Evolutionary conservation across 495 filamentous ascomycete genomes (phyloP).

Genomic region (Penicillium manginii): DNA sequence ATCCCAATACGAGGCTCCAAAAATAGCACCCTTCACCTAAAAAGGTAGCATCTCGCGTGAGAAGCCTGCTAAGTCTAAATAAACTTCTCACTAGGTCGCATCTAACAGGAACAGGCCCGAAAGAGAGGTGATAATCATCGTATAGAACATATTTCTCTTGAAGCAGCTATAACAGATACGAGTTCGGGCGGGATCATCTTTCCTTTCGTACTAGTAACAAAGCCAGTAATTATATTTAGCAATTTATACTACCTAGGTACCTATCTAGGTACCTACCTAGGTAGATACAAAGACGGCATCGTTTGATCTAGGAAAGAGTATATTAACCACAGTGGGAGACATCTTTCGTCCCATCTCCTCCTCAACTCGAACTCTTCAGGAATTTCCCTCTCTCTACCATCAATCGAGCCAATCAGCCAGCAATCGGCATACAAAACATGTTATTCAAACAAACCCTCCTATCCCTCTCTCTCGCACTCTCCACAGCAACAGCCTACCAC

Average conservation of each 20-base stretch:
- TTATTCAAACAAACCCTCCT: background rate
- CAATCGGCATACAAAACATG: background rate
- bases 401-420: background rate
- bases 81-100: background rate
- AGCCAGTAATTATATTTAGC: background rate
- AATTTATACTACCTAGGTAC: background rate
- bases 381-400: background rate
- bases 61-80: background rate
- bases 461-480: background rate
- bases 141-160: background rate
- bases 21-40: slow-evolving; percentile 5
- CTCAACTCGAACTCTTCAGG: no score
- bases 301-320: background rate
- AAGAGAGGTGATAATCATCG: background rate
- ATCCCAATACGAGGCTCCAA: slow-evolving; percentile 6
- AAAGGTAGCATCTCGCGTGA: background rate
- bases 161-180: background rate
- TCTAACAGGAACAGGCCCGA: background rate
- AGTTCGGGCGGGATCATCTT: background rate
- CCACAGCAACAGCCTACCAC: slow-evolving; percentile 2
- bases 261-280: no score
- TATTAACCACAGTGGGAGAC: background rate
- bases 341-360: background rate
- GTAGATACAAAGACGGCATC: background rate
- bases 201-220: background rate